phyloP scores from a whole-genome alignment of 139 green algal genomes.

The Tetraselmis striata region DNA sequence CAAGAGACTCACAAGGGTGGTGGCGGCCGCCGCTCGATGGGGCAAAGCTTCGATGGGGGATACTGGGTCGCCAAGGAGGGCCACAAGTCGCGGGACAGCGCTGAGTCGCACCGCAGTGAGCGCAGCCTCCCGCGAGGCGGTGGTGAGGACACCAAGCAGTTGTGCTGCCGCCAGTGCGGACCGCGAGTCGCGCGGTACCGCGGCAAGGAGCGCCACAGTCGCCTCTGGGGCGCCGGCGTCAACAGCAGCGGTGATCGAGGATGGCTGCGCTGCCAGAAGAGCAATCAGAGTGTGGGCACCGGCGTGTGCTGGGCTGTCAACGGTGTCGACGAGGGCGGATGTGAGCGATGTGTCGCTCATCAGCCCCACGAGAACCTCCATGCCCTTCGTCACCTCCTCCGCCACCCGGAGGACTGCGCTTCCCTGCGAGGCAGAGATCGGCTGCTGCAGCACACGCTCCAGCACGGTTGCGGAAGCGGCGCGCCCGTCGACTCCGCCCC shows the following conservation, averaged over 20 bases:
- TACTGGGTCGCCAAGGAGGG: background rate
- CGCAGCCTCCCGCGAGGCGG: background rate
- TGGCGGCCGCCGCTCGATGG: background rate
- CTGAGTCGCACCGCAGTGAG: background rate
- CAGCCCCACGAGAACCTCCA: background rate
- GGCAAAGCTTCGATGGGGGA: background rate
- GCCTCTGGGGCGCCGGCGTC: background rate
- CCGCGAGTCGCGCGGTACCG: background rate
- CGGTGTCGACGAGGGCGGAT: background rate
- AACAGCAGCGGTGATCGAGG: background rate
- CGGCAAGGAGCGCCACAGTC: background rate
- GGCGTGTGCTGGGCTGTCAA: background rate
- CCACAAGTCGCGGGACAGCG: background rate
- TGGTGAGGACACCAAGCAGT: background rate
- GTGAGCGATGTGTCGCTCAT: background rate
- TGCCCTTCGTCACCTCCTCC: background rate
- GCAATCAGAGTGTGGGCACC: background rate
- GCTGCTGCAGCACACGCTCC: background rate
- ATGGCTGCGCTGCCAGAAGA: background rate
- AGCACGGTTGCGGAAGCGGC: background rate
- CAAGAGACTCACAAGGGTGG: background rate
- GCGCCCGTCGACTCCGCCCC: background rate
- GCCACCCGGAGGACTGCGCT: background rate
- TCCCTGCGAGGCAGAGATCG: background rate
- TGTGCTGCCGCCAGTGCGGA: background rate